These are phyloP conservation scores for Forsythia suspensa DNA, from an alignment of 257 asterid genomes.

Conservation along the genomic window DNA sequence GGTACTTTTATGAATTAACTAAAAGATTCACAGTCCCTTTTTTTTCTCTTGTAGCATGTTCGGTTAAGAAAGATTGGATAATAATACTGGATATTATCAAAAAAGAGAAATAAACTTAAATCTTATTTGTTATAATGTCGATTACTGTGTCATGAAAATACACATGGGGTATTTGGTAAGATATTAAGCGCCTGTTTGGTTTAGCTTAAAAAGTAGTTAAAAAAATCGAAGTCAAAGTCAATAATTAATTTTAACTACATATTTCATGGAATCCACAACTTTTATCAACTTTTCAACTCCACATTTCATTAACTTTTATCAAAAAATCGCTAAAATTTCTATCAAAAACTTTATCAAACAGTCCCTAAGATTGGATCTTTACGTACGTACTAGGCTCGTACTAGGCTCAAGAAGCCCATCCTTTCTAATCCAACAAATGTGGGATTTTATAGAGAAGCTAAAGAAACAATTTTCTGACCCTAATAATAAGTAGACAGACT, in stretches of 20 bases:
- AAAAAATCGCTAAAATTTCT: too few species aligned
- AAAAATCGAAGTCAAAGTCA: too few species aligned
- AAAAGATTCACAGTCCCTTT: background rate
- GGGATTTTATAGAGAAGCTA: background rate
- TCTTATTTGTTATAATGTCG: background rate
- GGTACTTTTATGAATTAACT: too few species aligned
- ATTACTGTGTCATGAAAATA: background rate
- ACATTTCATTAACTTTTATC: too few species aligned
- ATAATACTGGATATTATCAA: too few species aligned
- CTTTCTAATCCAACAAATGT: background rate
- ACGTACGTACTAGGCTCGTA: background rate
- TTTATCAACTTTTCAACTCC: too few species aligned
- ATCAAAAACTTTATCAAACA: too few species aligned
- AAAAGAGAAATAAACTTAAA: background rate
- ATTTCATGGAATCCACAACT: too few species aligned
- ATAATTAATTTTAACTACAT: too few species aligned
- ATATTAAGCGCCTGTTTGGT: too few species aligned
- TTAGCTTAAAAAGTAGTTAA: too few species aligned
- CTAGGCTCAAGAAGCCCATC: background rate
- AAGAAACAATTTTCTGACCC: background rate
- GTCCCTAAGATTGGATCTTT: background rate
- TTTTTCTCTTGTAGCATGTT: background rate
- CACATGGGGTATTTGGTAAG: background rate
- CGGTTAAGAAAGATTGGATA: background rate
- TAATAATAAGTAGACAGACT: slow-evolving; percentile 4